phyloP scores from a whole-genome alignment of 2,329 filamentous ascomycete genomes.

The Daldinia sp. region DNA sequence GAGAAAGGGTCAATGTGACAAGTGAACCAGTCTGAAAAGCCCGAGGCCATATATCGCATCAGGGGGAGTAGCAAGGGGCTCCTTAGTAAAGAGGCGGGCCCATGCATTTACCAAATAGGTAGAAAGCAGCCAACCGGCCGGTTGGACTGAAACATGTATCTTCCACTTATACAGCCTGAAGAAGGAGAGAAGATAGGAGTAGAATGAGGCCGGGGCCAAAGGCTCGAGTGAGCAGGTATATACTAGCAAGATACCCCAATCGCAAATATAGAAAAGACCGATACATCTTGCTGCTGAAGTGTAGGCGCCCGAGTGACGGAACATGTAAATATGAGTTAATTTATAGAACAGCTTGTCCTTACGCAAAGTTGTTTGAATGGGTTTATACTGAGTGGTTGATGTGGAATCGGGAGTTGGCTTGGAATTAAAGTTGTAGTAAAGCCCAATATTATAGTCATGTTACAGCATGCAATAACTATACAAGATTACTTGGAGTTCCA shows the following conservation, averaged over 20 bases:
- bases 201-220: neutral
- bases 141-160: neutral
- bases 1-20: conserved; percentile 4
- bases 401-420: neutral
- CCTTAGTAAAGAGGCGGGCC: neutral
- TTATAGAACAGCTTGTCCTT: too few species aligned
- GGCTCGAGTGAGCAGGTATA: neutral
- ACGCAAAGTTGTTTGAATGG: too few species aligned
- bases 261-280: conserved; percentile 13
- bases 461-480: neutral
- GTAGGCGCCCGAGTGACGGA: too few species aligned
- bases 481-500: neutral
- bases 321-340: too few species aligned
- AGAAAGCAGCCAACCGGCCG: neutral
- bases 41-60: neutral
- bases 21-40: neutral
- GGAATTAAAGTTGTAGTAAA: neutral
- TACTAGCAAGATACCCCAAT: conserved; percentile 28
- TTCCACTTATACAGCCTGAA: conserved; percentile 1
- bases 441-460: neutral
- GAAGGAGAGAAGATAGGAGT: neutral
- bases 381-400: neutral
- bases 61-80: neutral
- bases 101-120: neutral
- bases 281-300: neutral